phyloP scores from a whole-genome alignment of 2,329 filamentous ascomycete species.

The Juglanconis juglandina region DNA sequence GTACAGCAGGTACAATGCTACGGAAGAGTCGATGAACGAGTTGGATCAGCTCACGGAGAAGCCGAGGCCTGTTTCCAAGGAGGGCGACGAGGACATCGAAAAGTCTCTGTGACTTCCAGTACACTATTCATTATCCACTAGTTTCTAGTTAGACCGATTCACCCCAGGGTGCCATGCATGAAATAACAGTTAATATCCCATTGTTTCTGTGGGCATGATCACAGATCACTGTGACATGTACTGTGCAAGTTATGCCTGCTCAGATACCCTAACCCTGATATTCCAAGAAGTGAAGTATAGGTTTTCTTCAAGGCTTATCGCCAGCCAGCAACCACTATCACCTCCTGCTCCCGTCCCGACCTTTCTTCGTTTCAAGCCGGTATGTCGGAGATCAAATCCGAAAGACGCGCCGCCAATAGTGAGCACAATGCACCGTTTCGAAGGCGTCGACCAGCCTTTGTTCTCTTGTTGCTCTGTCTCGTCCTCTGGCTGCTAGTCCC shows the following conservation, averaged over 20 bases:
- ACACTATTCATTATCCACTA: too few species aligned
- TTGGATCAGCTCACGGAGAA: conserved; percentile 13
- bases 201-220: too few species aligned
- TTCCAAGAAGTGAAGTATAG: too few species aligned
- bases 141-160: too few species aligned
- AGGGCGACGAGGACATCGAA: not conserved
- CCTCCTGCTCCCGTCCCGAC: not conserved
- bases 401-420: not conserved
- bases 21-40: conserved; percentile 20
- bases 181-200: too few species aligned
- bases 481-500: not conserved
- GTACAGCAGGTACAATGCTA: conserved; percentile 15
- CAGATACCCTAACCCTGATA: too few species aligned
- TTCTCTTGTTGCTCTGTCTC: not conserved
- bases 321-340: too few species aligned
- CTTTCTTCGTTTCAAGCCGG: not conserved
- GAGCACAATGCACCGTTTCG: not conserved
- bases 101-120: not conserved
- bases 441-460: not conserved
- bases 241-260: too few species aligned
- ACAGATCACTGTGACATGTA: too few species aligned
- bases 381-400: not conserved
- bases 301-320: too few species aligned
- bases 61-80: conserved; percentile 5
- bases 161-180: too few species aligned